Conservation (phyloP, 768 basidiomycete species). For the Roridomyces roridus region DNA sequence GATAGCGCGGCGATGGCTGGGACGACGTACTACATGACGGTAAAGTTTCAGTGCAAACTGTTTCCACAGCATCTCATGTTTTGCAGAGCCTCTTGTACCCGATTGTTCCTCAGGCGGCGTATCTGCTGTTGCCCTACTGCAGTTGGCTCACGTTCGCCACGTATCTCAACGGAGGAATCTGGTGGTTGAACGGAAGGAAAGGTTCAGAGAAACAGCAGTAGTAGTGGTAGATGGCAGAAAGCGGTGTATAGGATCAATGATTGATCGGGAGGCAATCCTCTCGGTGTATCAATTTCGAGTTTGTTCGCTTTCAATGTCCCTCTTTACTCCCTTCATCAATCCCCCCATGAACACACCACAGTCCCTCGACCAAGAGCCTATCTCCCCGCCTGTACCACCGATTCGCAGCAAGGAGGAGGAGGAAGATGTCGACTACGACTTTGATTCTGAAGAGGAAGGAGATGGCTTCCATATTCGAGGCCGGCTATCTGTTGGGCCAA, state of each 20-base stretch:
- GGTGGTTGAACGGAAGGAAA: slow-evolving; percentile 53
- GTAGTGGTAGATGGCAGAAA: background rate
- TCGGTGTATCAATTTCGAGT: too few relatives aligned
- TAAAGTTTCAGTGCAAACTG: too few relatives aligned
- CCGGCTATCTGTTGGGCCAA: slow-evolving; percentile 36
- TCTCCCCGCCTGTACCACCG: slow-evolving; percentile 11
- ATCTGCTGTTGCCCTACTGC: slow-evolving; percentile 68
- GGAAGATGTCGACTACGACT: slow-evolving; percentile 48
- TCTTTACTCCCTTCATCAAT: too few relatives aligned
- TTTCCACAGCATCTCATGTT: background rate
- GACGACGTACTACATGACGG: slow-evolving; percentile 66
- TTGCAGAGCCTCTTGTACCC: slow-evolving; percentile 53
- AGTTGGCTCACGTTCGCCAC: slow-evolving; percentile 70
- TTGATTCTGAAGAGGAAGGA: slow-evolving; percentile 45
- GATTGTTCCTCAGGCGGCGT: slow-evolving; percentile 50
- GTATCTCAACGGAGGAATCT: slow-evolving; percentile 71
- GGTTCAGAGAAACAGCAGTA: background rate
- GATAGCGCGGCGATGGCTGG: slow-evolving; percentile 60
- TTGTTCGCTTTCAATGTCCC: too few relatives aligned
- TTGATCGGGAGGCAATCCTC: too few relatives aligned
- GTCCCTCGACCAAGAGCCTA: too few relatives aligned
- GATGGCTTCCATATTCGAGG: slow-evolving; percentile 48
- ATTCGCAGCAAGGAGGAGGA: slow-evolving; percentile 41
- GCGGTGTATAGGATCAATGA: too few relatives aligned
- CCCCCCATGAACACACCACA: too few relatives aligned